Percentiles rank a stretch among this genome's conserved stretches.
These are phyloP conservation scores for Ganoderma sinense DNA, from an alignment of 1,284 basidiomycete genomes.

Conservation along the genomic window DNA sequence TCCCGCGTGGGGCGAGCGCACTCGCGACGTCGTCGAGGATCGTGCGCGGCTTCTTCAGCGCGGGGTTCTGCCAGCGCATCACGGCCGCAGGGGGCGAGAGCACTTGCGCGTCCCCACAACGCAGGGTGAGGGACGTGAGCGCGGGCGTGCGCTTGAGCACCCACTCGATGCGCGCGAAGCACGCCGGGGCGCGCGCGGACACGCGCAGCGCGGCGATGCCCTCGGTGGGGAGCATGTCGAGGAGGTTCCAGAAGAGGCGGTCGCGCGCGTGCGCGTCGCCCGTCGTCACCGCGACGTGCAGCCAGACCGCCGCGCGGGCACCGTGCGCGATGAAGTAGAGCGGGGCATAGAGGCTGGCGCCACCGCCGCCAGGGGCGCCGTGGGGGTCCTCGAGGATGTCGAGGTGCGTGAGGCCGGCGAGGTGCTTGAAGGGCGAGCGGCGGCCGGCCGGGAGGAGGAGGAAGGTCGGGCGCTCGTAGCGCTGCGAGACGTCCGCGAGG, in stretches of 20 bases:
- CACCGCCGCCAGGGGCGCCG: too few species aligned
- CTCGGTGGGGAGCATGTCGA: background rate
- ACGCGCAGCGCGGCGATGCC: too few species aligned
- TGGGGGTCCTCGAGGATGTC: background rate
- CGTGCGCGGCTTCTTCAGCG: too few species aligned
- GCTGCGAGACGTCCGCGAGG: background rate
- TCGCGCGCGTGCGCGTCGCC: background rate
- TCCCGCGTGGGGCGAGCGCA: background rate
- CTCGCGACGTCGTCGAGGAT: background rate
- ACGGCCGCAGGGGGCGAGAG: too few species aligned
- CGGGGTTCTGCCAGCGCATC: too few species aligned
- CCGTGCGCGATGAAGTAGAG: background rate
- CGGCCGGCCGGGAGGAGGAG: too few species aligned
- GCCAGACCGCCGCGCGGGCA: background rate
- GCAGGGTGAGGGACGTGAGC: too few species aligned
- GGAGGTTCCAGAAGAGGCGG: background rate
- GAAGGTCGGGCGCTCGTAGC: background rate
- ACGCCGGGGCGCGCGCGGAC: too few species aligned
- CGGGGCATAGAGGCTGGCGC: too few species aligned
- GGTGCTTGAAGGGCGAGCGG: too few species aligned
- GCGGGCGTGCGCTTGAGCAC: background rate
- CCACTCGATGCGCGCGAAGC: too few species aligned
- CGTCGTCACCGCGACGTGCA: background rate
- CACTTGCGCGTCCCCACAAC: too few species aligned
- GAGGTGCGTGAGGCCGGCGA: background rate